Evolutionary conservation across 139 green algal species (phyloP).

Genomic region (Trebouxia sp.): DNA sequence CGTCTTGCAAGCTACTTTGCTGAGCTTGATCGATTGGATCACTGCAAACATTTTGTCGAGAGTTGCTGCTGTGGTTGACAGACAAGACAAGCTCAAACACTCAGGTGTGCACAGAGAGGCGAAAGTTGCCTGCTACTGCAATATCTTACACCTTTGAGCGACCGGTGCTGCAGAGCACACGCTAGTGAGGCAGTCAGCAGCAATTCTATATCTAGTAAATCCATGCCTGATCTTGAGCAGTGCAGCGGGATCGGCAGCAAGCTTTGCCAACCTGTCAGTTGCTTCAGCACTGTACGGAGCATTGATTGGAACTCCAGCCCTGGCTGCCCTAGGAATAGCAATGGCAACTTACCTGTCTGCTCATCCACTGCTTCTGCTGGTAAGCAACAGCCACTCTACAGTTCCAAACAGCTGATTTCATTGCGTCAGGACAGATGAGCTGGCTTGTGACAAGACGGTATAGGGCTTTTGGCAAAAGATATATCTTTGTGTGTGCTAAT

Average conservation of each 20-base stretch:
- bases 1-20: neutral
- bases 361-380: neutral
- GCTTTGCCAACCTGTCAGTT: neutral
- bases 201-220: neutral
- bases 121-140: too few species aligned
- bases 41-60: neutral
- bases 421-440: neutral
- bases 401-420: neutral
- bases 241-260: constrained; percentile 4
- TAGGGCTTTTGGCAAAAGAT: neutral
- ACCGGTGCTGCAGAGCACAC: neutral
- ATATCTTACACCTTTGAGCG: neutral
- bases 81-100: neutral
- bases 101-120: too few species aligned
- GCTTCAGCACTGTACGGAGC: neutral
- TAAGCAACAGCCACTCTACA: neutral
- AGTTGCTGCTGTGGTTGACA: neutral
- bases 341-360: neutral
- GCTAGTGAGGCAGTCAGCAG: neutral
- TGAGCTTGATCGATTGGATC: constrained; percentile 8
- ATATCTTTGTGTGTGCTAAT: neutral
- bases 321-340: constrained; percentile 11
- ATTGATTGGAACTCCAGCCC: neutral
- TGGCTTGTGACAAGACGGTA: neutral
- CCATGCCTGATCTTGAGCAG: constrained; percentile 11